Evolutionary conservation across 176 grass and related monocot species (phyloP).

Genomic region (Poa annua): DNA sequence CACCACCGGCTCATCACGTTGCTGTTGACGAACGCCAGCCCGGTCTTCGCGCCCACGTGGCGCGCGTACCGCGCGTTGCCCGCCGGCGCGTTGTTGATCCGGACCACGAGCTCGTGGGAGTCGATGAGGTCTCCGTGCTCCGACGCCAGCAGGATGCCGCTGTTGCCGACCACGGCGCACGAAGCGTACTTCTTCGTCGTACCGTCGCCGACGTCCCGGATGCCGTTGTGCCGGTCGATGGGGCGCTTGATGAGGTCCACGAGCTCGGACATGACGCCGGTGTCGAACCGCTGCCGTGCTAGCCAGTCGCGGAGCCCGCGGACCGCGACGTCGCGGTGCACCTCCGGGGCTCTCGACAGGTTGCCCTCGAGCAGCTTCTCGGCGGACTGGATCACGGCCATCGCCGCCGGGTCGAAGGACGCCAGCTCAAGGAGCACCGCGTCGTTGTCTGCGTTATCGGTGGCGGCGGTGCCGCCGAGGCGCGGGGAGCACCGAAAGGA

Average conservation of each 20-base stretch:
- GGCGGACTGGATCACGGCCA: conserved; percentile 36
- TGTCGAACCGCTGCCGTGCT: conserved; percentile 52
- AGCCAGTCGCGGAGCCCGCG: conserved; percentile 54
- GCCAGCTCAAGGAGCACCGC: conserved; percentile 49
- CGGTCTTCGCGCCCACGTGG: conserved; percentile 60
- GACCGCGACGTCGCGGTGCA: conserved; percentile 39
- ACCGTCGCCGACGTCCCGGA: neutral
- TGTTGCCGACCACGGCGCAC: conserved; percentile 85
- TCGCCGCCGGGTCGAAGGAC: conserved; percentile 51
- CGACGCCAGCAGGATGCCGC: conserved; percentile 65
- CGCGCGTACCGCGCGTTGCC: conserved; percentile 7
- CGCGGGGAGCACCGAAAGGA: conserved; percentile 40
- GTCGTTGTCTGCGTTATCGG: conserved; percentile 2
- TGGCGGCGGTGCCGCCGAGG: neutral
- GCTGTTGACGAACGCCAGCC: conserved; percentile 75
- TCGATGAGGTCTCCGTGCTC: conserved; percentile 66
- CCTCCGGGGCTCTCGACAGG: conserved; percentile 26
- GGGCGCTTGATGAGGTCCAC: conserved; percentile 70
- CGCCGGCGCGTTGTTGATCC: conserved; percentile 82
- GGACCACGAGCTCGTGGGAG: conserved; percentile 69
- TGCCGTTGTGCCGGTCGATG: conserved; percentile 55
- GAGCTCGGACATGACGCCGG: conserved; percentile 68
- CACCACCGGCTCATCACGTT: conserved; percentile 61
- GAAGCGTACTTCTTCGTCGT: conserved; percentile 28
- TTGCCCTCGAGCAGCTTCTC: conserved; percentile 41